Evolutionary conservation across 179 eudicot species (phyloP).

Genomic region (Nepenthes alata): DNA sequence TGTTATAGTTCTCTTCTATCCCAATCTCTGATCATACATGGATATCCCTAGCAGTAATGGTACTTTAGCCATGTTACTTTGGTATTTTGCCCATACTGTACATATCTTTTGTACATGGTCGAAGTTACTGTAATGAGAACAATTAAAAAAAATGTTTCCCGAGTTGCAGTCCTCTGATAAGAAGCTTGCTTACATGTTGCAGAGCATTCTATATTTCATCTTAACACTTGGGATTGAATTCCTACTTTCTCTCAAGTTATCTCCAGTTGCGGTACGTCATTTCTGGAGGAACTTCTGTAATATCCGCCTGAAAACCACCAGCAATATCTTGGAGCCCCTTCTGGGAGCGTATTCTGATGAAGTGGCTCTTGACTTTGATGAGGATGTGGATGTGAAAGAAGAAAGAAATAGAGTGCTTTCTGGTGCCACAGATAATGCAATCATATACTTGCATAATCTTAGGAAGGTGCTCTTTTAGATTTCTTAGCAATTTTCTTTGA

Average conservation of each 20-base stretch:
- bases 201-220: slow-evolving; percentile 62
- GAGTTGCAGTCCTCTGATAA: too few species aligned
- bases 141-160: too few species aligned
- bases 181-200: slow-evolving; percentile 9
- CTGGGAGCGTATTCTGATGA: slow-evolving; percentile 37
- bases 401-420: slow-evolving; percentile 82
- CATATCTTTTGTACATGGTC: neutral
- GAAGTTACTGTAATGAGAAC: neutral
- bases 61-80: neutral
- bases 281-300: slow-evolving; percentile 34
- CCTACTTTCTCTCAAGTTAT: slow-evolving; percentile 40
- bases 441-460: slow-evolving; percentile 70
- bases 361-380: slow-evolving; percentile 36
- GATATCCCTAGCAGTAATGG: neutral
- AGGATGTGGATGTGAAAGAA: slow-evolving; percentile 69
- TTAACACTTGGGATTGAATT: slow-evolving; percentile 73
- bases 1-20: too few species aligned
- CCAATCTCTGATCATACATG: neutral
- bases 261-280: slow-evolving; percentile 12
- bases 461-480: slow-evolving; percentile 50
- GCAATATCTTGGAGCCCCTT: slow-evolving; percentile 51
- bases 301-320: slow-evolving; percentile 17
- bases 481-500: neutral
- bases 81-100: neutral
- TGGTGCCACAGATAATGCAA: slow-evolving; percentile 63